phyloP scores from a whole-genome alignment of 768 basidiomycete species.

The Russula sp. region DNA sequence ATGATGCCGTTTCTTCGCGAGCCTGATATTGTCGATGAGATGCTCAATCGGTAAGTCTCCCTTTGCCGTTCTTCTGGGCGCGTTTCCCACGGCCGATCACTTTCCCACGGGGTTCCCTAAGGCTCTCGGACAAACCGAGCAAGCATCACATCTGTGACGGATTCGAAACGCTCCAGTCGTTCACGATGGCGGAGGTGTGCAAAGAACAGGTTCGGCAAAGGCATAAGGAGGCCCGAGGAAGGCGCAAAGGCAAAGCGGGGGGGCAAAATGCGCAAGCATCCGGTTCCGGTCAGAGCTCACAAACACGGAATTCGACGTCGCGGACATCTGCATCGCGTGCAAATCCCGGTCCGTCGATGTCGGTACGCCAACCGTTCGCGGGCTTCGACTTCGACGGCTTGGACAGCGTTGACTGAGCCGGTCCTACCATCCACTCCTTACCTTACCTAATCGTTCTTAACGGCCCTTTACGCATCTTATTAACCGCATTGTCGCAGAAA shows the following conservation, averaged over 20 bases:
- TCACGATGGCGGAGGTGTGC: slow-evolving; percentile 47
- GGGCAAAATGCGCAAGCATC: not conserved
- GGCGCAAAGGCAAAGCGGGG: not conserved
- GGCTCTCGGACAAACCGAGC: slow-evolving; percentile 49
- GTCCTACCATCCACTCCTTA: not conserved
- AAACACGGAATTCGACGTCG: not conserved
- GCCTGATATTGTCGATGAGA: slow-evolving; percentile 49
- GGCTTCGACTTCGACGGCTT: not conserved
- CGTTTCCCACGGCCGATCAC: not conserved
- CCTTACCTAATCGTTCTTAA: not conserved
- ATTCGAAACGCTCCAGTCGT: slow-evolving; percentile 40
- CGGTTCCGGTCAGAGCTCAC: not conserved
- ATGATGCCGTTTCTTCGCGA: slow-evolving; percentile 54
- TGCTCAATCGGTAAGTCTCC: slow-evolving; percentile 43
- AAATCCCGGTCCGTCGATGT: not conserved
- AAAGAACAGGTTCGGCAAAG: slow-evolving; percentile 26
- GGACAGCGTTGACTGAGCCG: not conserved
- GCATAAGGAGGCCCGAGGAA: not conserved
- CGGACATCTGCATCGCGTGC: not conserved
- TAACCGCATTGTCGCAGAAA: not conserved
- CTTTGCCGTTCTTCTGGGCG: not conserved
- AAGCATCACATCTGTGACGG: slow-evolving; percentile 50
- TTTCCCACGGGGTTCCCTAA: slow-evolving; percentile 25
- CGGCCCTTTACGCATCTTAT: not conserved
- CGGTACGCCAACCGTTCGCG: not conserved